These are phyloP conservation scores for Tinospora cordifolia DNA, from an alignment of 164 flowering plant species.

Conservation along the genomic window DNA sequence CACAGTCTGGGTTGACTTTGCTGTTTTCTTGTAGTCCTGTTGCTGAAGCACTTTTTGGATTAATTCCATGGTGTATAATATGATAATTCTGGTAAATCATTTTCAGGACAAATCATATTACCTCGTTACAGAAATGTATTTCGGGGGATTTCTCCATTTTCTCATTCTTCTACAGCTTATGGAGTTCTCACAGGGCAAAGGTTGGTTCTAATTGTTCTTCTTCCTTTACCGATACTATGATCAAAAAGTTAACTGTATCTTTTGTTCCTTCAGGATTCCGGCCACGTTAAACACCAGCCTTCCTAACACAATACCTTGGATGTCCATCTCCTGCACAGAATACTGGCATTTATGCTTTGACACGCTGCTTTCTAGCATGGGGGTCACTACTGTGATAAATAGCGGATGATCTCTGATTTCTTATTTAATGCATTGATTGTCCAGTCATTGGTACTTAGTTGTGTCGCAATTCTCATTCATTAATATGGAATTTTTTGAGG, in stretches of 20 bases:
- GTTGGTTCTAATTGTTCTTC: conserved; percentile 24
- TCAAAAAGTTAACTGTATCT: background rate
- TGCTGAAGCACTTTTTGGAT: background rate
- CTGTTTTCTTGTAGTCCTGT: background rate
- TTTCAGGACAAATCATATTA: conserved; percentile 57
- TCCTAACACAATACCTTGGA: conserved; percentile 70
- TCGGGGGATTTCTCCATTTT: conserved; percentile 39
- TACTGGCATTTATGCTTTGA: conserved; percentile 61
- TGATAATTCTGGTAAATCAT: conserved; percentile 1
- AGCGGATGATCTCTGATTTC: background rate
- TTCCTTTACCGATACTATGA: background rate
- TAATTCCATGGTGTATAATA: background rate
- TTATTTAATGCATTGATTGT: background rate
- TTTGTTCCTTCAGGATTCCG: conserved; percentile 38
- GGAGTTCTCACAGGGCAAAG: conserved; percentile 72
- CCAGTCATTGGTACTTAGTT: no score
- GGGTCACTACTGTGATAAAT: background rate
- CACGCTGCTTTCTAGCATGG: conserved; percentile 40
- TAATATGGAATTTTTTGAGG: no score
- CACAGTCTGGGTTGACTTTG: background rate
- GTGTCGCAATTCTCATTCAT: no score
- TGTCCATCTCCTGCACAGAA: conserved; percentile 38
- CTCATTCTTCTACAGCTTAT: conserved; percentile 34
- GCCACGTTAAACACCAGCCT: conserved; percentile 26
- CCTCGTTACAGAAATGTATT: conserved; percentile 53